These are phyloP conservation scores for Fusarium sarcochroum DNA, from an alignment of 2,329 filamentous ascomycete species.

Conservation along the genomic window DNA sequence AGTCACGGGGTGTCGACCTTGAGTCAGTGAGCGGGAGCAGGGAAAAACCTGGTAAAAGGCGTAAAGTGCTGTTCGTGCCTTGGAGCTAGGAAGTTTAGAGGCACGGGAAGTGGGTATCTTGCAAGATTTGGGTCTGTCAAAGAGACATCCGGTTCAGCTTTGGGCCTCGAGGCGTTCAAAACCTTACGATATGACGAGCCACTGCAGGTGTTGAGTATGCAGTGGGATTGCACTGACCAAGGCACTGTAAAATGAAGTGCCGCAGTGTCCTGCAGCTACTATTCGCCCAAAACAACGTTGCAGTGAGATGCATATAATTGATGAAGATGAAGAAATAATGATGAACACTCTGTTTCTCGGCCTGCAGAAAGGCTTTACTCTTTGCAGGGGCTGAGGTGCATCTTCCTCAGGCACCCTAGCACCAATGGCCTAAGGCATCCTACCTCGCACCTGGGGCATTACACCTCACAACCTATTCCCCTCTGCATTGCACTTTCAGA, in stretches of 20 bases:
- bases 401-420: not conserved
- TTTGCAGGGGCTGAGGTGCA: constrained; percentile 2
- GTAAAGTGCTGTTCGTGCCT: constrained; percentile 12
- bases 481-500: constrained; percentile 3
- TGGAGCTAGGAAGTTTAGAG: constrained; percentile 11
- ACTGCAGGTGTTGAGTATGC: constrained; percentile 28
- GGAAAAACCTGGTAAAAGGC: constrained; percentile 11
- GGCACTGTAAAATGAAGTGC: constrained; percentile 22
- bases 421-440: not conserved
- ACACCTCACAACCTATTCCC: not conserved
- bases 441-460: not conserved
- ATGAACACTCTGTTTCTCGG: constrained; percentile 14
- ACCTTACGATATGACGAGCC: constrained; percentile 25
- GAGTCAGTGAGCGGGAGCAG: constrained; percentile 18
- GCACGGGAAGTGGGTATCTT: constrained; percentile 42
- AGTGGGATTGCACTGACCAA: constrained; percentile 14
- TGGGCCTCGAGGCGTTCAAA: constrained; percentile 5
- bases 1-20: constrained; percentile 1
- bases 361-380: constrained; percentile 2
- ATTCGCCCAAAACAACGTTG: not conserved
- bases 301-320: not conserved
- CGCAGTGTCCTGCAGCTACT: constrained; percentile 10
- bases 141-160: constrained; percentile 14
- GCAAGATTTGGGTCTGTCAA: constrained; percentile 7
- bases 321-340: not conserved